Conservation (phyloP, 345 rosid genomes). For the Alliaria petiolata region DNA sequence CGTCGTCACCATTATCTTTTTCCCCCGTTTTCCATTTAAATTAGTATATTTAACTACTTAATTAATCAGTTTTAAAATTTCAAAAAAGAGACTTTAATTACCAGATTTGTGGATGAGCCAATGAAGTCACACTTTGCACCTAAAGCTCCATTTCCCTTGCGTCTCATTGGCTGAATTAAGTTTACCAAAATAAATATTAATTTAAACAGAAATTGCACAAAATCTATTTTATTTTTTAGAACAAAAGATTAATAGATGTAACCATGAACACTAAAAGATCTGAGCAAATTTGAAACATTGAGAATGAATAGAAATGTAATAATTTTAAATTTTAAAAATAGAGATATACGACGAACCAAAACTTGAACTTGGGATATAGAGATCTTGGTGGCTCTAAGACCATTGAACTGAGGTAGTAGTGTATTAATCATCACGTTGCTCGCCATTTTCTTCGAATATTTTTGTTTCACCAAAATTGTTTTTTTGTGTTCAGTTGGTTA, state of each 20-base stretch:
- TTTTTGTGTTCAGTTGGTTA: neutral
- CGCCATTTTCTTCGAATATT: conserved; percentile 36
- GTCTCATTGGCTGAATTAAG: conserved; percentile 42
- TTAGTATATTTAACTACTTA: neutral
- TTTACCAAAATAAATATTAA: neutral
- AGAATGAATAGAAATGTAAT: too few relatives aligned
- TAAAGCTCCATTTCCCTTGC: conserved; percentile 67
- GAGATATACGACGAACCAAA: conserved; percentile 45
- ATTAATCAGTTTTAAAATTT: neutral
- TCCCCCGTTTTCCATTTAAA: neutral
- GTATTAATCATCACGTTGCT: conserved; percentile 41
- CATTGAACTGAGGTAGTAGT: conserved; percentile 62
- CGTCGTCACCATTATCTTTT: conserved; percentile 89
- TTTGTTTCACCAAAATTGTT: neutral
- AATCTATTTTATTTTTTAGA: too few relatives aligned
- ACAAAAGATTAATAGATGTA: neutral
- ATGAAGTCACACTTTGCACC: conserved; percentile 79
- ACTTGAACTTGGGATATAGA: conserved; percentile 45
- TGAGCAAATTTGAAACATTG: neutral
- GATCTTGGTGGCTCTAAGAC: conserved; percentile 46
- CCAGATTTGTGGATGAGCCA: conserved; percentile 92
- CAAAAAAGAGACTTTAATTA: neutral
- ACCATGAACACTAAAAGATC: neutral
- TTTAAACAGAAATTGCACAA: too few relatives aligned
- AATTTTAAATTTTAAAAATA: too few relatives aligned